Percentiles rank a stretch among this genome's conserved stretches.
phyloP scores from a whole-genome alignment of 2,329 filamentous ascomycete species.

The Chaetomium globosum region DNA sequence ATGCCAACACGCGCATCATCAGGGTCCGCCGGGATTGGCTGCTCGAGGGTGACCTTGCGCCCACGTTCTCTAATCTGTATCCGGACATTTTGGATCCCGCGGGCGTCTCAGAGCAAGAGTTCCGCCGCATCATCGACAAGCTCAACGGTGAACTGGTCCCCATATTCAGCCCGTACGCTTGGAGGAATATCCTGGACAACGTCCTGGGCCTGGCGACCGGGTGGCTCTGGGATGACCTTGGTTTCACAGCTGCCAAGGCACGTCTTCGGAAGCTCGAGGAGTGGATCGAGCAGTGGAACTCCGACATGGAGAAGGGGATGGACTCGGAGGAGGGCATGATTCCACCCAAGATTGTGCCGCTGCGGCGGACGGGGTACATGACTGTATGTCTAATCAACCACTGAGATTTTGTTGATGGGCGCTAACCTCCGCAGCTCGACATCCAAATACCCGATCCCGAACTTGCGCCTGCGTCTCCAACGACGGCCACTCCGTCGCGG shows the following conservation, averaged over 20 bases:
- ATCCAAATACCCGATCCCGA: conserved; percentile 81
- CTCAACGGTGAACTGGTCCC: conserved; percentile 75
- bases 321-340: conserved; percentile 54
- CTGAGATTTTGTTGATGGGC: neutral
- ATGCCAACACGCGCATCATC: conserved; percentile 81
- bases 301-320: conserved; percentile 62
- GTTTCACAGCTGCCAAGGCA: conserved; percentile 73
- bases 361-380: conserved; percentile 86
- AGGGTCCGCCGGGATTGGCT: conserved; percentile 92
- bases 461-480: conserved; percentile 57
- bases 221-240: conserved; percentile 93
- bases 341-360: conserved; percentile 72
- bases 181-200: conserved; percentile 77
- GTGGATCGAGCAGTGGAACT: conserved; percentile 89
- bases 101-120: conserved; percentile 81
- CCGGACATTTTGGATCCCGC: conserved; percentile 90
- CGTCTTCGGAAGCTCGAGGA: conserved; percentile 70
- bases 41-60: conserved; percentile 82
- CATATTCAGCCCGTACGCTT: conserved; percentile 78
- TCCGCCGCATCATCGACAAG: conserved; percentile 77
- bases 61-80: conserved; percentile 92
- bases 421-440: conserved; percentile 62
- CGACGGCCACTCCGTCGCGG: conserved; percentile 45
- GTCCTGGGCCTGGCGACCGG: conserved; percentile 80
- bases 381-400: conserved; percentile 56